Evolutionary conservation across 257 asterid genomes (phyloP), one percentile per base, ranked within the genome.

Genomic region (Solanum pinnatisectum): DNA sequence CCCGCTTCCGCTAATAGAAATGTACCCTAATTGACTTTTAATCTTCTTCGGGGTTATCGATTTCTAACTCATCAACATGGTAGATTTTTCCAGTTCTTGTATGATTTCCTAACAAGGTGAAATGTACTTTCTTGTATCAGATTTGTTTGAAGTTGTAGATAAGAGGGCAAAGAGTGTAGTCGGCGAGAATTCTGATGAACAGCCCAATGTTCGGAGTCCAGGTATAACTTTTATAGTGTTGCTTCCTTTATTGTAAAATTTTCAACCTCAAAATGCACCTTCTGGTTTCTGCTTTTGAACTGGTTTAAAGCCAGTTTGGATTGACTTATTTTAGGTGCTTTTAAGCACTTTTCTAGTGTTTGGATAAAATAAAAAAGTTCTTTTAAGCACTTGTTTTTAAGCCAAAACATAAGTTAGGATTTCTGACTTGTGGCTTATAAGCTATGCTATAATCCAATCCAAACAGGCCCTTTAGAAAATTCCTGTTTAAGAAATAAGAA

Each of bases 81-180:
- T 30, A 30, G 70, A 49, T 82, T 35, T 46, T 49, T 82, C 85
- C 40, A 18, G 68, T 49, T 30, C 27, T 81, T 30, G 67, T 82
- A 18, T 8, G 12, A 70, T 67, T 52, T 42, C 49, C 71, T 46
- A 78, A 76, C 23, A 63, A 65, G 27, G 27, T 81, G 84, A 49
- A 76, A 89, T 79, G 44, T 88, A 25, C 71, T 76, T 88, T 88
- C 67, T 84, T 90, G 90, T 65, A 68, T 87, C 92, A 97, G 99
- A 95, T 94, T 91, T 97, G 89, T 95, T 97, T 90, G 99, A 97
- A 87, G 99, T 95, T 78, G 99, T 97, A 84, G 99, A 97, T 86
- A 93, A 98, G 35, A 93, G 94, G 93, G 99, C 98, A 27, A 97
- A 97, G 95, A 95, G 93, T 92, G 99, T 89, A 65, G 99, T 90